Base-by-base conservation (phyloP, 148 eudicot genomes). In the Rhododendron molle region DNA sequence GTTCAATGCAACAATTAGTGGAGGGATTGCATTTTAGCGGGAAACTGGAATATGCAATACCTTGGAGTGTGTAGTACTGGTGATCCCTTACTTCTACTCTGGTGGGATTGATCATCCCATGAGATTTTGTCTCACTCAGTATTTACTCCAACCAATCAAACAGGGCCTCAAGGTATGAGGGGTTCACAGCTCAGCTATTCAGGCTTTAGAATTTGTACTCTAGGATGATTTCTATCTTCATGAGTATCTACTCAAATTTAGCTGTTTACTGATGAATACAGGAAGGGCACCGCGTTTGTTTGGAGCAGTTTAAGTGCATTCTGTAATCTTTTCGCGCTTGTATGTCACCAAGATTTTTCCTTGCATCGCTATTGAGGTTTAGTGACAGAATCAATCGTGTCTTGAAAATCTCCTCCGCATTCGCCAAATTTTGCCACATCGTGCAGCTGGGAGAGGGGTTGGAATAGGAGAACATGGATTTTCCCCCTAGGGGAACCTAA, bases 341-440 rank as follows among this genome's bases (percentile, higher is more conserved):
- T 80, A 46, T 72, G 43, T 49, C 38, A 20, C 43, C 49, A 50
- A 85, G 73, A 34, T 74, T 85, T 21, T 43, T 80, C 47, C 76
- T 86, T 32, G 73, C 62, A 34, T 73, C 44, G 54, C 54, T 73
- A 73, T 18, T 20, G 18, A 38, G 78, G 47, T 86, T 73, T 76
- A 76, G 46, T 16, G 46, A 36, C 1, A 6, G 26, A 38, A 74
- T 36, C 78, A 7, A 38, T 26, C 12, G 74, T 7, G 6, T 69
- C 34, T 4, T 38, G 0, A 28, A 69, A 69, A 69, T 30, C 74
- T 13, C 34, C 34, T 69, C 74, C 74, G 2, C 34, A 0, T 74
- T 38, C 9, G 4, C 26, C 5, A 73, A 34, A 73, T 16, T 73
- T 36, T 73, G 16, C 67, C 16, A 28, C 46, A n/a, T 83, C 10